Percentiles rank a stretch among this genome's conserved stretches.
phyloP scores from a whole-genome alignment of 768 basidiomycete genomes.

The Auriscalpium orientale region DNA sequence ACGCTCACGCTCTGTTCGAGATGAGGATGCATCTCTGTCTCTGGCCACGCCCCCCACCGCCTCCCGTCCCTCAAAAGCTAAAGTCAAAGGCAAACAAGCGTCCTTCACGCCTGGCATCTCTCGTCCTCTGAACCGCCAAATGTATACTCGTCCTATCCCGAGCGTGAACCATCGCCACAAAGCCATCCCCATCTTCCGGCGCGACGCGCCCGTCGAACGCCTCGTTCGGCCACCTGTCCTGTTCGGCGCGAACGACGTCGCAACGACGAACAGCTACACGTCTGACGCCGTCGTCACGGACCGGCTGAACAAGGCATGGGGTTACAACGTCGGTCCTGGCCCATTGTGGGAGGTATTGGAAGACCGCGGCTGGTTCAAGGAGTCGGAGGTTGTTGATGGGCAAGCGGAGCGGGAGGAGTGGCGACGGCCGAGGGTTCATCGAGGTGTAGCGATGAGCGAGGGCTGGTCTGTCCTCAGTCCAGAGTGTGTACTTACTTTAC shows the following conservation, averaged over 20 bases:
- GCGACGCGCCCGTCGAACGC: slow-evolving; percentile 47
- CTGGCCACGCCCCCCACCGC: background rate
- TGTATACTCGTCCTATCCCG: slow-evolving; percentile 53
- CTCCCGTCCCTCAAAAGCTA: background rate
- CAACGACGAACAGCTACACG: slow-evolving; percentile 52
- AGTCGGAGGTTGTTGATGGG: slow-evolving; percentile 30
- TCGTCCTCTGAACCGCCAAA: slow-evolving; percentile 38
- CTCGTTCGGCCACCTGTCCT: slow-evolving; percentile 41
- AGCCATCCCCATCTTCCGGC: slow-evolving; percentile 52
- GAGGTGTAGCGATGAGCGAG: slow-evolving; percentile 31
- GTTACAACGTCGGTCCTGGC: slow-evolving; percentile 66
- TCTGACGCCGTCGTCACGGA: slow-evolving; percentile 38
- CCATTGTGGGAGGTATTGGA: slow-evolving; percentile 76
- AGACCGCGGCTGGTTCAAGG: slow-evolving; percentile 74
- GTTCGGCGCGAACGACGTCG: slow-evolving; percentile 36
- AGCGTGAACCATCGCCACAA: slow-evolving; percentile 69
- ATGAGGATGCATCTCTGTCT: slow-evolving; percentile 4
- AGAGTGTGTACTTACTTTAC: slow-evolving; percentile 35
- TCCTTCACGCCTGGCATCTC: slow-evolving; percentile 20
- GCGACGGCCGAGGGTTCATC: slow-evolving; percentile 55
- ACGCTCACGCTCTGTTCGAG: slow-evolving; percentile 12
- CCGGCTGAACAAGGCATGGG: slow-evolving; percentile 64
- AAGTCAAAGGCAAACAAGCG: background rate
- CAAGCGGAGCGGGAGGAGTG: slow-evolving; percentile 35
- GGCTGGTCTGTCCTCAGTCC: slow-evolving; percentile 39